Base-by-base conservation (phyloP, 148 eudicot species). In the Simmondsia chinensis region DNA sequence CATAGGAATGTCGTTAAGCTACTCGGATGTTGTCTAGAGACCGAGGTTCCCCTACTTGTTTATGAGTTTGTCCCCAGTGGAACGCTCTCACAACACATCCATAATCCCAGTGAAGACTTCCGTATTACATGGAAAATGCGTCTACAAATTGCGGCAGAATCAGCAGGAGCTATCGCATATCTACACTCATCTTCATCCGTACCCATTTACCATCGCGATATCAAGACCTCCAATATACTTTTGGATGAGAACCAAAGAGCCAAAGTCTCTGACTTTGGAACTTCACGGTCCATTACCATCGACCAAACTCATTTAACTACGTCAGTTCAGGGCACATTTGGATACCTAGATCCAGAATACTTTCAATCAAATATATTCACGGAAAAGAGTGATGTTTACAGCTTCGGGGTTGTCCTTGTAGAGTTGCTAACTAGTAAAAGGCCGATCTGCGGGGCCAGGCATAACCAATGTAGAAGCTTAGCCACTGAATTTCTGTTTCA, bases 271-370 rank as follows among this genome's bases (percentile, higher is more conserved):
- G 67, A 61, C 26, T 61, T 61, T 32, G 67, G 60, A 24, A 33
- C 54, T 1, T 54, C 60, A 14, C 46, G 47, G 39, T 54, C 67
- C n/a, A 47, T 61, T 15, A 54, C 39, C 37, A 61, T 61, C 30
- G 68, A 63, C 15, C 68, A 63, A 23, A 63, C 68, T 48, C 68
- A 63, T 10, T 43, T 63, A 12, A 63, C 61, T 33, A 63, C 68
- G 0, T 51, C 30, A 26, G 61, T 63, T 21, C 39, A 17, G 10
- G 68, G 68, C 20, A 54, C 67, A 26, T 62, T 46, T 13, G 67
- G 67, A 11, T 62, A 62, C 29, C 29, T 62, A 14, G 67, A 62
- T 11, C 67, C 67, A 5, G 60, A 62, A 33, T 62, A 62, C 38
- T 62, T 61, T 12, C 54, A 33, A 39, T 48, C 68, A 2, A 55